Conservation (phyloP, 78 protist genomes). For the Dictyostelium intermedium region DNA sequence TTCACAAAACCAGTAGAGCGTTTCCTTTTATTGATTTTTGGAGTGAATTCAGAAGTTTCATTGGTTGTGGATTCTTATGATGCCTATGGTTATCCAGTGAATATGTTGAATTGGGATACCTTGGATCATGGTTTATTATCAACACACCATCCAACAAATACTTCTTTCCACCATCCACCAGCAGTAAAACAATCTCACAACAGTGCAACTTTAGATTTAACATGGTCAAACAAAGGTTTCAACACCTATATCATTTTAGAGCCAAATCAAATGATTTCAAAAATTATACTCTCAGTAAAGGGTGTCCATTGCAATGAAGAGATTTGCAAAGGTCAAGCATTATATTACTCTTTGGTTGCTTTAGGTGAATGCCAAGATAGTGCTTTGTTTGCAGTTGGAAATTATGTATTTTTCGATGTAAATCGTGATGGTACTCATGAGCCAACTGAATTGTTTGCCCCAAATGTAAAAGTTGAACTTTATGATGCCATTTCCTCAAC, state of each 20-base stretch:
- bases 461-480: not conserved
- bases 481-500: not conserved
- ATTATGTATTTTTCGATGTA: not conserved
- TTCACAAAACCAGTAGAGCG: not conserved
- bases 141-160: too few relatives aligned
- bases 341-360: conserved; percentile 29
- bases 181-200: not conserved
- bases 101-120: conserved; percentile 41
- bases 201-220: not conserved
- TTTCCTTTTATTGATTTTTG: conserved; percentile 17
- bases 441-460: not conserved
- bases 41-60: not conserved
- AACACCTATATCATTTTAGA: conserved; percentile 17
- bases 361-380: not conserved
- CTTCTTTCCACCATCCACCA: not conserved
- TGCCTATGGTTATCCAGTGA: conserved; percentile 18
- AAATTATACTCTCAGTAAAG: not conserved
- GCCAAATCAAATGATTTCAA: conserved; percentile 20
- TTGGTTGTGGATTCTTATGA: conserved; percentile 2
- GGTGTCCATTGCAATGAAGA: conserved; percentile 4
- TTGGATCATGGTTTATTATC: conserved; percentile 32
- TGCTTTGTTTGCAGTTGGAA: conserved; percentile 8
- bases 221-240: conserved; percentile 1
- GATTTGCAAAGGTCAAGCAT: conserved; percentile 15
- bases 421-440: conserved; percentile 32